Conservation (phyloP, 108 stramenopile genomes). For the Parmales sp. region DNA sequence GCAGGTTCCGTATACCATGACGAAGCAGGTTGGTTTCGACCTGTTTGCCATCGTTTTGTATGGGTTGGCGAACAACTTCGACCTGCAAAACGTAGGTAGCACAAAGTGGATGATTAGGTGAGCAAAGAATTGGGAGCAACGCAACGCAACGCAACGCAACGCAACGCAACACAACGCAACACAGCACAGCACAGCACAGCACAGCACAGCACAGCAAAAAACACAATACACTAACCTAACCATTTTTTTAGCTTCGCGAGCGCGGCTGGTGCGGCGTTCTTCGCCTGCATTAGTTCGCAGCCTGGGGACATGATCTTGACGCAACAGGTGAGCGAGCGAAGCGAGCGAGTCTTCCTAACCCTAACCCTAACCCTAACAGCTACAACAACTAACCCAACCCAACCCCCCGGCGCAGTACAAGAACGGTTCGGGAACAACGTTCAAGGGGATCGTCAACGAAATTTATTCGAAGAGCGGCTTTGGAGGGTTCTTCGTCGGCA, state of each 20-base stretch:
- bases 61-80: constrained; percentile 19
- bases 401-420: neutral
- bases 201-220: too few relatives aligned
- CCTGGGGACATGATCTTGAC: constrained; percentile 92
- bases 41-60: constrained; percentile 58
- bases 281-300: constrained; percentile 80
- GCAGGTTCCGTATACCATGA: constrained; percentile 91
- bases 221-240: too few relatives aligned
- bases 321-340: constrained; percentile 51
- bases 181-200: too few relatives aligned
- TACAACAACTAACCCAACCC: too few relatives aligned
- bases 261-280: constrained; percentile 58
- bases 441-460: constrained; percentile 20
- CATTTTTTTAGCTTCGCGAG: too few relatives aligned
- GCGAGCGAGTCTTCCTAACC: neutral
- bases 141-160: too few relatives aligned
- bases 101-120: too few relatives aligned
- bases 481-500: constrained; percentile 61
- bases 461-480: constrained; percentile 37
- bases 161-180: too few relatives aligned
- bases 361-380: too few relatives aligned
- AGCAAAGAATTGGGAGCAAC: too few relatives aligned
- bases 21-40: constrained; percentile 81
- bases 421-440: constrained; percentile 10
- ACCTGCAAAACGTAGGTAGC: neutral